Conservation (phyloP, 495 filamentous ascomycete genomes). For the Penicillium soppii region DNA sequence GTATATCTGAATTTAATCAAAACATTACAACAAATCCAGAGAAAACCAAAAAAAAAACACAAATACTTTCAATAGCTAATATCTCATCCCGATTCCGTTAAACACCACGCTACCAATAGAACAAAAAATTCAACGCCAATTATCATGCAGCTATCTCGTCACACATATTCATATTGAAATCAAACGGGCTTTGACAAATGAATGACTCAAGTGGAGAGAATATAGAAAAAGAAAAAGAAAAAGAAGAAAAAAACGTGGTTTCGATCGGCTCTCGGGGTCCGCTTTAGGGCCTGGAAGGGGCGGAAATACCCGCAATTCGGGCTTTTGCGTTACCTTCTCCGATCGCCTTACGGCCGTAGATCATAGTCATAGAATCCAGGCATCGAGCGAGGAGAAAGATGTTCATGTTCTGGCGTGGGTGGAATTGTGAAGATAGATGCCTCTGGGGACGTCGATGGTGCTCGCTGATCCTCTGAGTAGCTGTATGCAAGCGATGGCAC, state of each 20-base stretch:
- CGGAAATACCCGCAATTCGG: conserved; percentile 4
- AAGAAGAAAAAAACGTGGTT: conserved; percentile 6
- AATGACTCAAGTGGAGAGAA: background rate
- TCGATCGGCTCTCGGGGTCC: background rate
- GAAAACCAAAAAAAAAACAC: background rate
- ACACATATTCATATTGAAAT: conserved; percentile 1
- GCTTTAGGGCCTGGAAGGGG: background rate
- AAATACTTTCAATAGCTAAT: background rate
- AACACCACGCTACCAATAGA: conserved; percentile 9
- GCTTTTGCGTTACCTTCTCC: background rate
- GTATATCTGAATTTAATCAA: conserved; percentile 3
- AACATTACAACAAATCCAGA: background rate
- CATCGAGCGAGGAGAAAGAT: conserved; percentile 34
- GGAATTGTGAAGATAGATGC: conserved; percentile 37
- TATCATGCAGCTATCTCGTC: conserved; percentile 10
- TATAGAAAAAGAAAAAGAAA: conserved; percentile 6
- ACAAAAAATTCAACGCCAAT: conserved; percentile 4
- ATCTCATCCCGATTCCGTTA: background rate
- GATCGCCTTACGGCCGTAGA: conserved; percentile 14
- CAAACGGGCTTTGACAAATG: background rate
- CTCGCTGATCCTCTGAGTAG: conserved; percentile 77
- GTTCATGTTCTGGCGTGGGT: conserved; percentile 38
- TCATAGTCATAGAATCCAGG: conserved; percentile 26
- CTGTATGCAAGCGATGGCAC: conserved; percentile 85
- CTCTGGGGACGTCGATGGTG: conserved; percentile 38